Percentiles rank a stretch among this genome's conserved stretches.
Conservation (phyloP, 139 green algal species). For the Chlorella sp. region DNA sequence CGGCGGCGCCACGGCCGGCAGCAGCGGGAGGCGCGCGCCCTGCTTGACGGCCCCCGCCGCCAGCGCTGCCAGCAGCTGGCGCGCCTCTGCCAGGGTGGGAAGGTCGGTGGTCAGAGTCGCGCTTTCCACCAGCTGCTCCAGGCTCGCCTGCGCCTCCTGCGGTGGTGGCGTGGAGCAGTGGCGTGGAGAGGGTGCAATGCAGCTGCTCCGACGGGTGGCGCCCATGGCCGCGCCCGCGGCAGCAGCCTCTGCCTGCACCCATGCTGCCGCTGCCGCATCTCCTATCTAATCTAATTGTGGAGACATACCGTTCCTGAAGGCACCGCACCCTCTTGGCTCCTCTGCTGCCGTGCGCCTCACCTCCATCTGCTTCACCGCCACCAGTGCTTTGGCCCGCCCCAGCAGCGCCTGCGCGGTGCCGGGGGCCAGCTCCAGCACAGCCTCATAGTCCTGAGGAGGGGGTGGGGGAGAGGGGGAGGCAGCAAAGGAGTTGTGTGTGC, state of each 20-base stretch:
- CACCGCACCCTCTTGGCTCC: background rate
- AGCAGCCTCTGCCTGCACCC: background rate
- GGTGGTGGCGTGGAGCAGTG: background rate
- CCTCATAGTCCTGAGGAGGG: conserved; percentile 69
- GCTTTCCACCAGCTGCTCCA: conserved; percentile 2
- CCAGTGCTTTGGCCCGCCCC: conserved; percentile 63
- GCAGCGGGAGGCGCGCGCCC: conserved; percentile 18
- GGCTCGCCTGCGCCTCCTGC: conserved; percentile 31
- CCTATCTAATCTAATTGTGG: background rate
- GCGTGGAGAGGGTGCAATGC: background rate
- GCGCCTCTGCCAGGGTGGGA: conserved; percentile 19
- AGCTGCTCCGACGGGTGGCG: background rate
- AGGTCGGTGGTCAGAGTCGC: conserved; percentile 11
- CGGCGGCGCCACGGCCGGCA: background rate
- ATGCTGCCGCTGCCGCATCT: background rate
- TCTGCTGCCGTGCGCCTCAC: too few relatives aligned
- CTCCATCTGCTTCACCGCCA: conserved; percentile 57
- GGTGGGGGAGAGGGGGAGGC: background rate
- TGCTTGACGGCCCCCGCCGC: conserved; percentile 1
- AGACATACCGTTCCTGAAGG: background rate
- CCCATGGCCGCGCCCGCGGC: background rate
- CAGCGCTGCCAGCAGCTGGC: conserved; percentile 25
- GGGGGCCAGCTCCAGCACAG: conserved; percentile 36
- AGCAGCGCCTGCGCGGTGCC: conserved; percentile 46
- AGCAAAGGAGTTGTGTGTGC: background rate